These are phyloP conservation scores for Fonsecaea pugnacius DNA, from an alignment of 2,329 filamentous ascomycete genomes.

Conservation along the genomic window DNA sequence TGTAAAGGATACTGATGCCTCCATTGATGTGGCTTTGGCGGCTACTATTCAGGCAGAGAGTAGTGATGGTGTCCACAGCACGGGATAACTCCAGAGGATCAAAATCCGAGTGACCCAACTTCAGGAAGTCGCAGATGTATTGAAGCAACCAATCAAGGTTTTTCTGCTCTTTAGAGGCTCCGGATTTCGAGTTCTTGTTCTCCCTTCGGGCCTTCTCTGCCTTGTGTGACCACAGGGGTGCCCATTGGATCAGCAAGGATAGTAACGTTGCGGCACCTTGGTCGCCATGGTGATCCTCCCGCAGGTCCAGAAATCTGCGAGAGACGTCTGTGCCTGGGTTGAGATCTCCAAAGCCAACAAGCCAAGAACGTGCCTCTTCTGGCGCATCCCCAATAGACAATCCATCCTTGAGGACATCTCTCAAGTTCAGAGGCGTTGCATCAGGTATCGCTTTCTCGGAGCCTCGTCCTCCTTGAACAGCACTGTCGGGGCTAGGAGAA, in stretches of 20 bases:
- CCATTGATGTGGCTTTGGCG: constrained; percentile 32
- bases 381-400: constrained; percentile 20
- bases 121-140: constrained; percentile 32
- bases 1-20: constrained; percentile 31
- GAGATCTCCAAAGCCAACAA: constrained; percentile 30
- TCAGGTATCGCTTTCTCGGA: constrained; percentile 19
- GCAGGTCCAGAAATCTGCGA: constrained; percentile 24
- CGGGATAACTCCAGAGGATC: constrained; percentile 25
- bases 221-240: constrained; percentile 31
- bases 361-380: constrained; percentile 33
- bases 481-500: constrained; percentile 19
- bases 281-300: constrained; percentile 18
- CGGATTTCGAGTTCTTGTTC: constrained; percentile 26
- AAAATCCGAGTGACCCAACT: constrained; percentile 29
- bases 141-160: constrained; percentile 34
- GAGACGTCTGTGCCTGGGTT: constrained; percentile 35
- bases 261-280: constrained; percentile 25
- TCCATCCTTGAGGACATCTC: constrained; percentile 25
- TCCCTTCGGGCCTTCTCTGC: constrained; percentile 29
- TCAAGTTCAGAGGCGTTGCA: constrained; percentile 10
- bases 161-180: constrained; percentile 27
- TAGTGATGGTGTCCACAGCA: constrained; percentile 24
- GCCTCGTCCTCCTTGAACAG: constrained; percentile 14
- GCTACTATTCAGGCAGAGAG: constrained; percentile 32
- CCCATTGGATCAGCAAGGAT: constrained; percentile 28